phyloP scores from a whole-genome alignment of 179 eudicot species.

The Kewa caespitosa region DNA sequence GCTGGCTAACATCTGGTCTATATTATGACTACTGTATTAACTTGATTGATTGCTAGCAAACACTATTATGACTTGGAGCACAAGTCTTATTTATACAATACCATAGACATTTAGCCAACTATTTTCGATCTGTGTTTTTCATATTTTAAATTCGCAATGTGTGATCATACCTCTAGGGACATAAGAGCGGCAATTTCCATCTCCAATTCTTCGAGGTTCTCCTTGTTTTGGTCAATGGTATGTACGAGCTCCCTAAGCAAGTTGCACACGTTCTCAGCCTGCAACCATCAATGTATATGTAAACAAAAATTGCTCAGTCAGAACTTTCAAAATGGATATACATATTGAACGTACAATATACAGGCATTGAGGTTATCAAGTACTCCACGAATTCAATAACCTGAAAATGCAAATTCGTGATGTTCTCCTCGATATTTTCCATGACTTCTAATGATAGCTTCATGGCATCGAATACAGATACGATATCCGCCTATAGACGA shows the following conservation, averaged over 20 bases:
- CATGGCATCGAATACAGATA: conserved; percentile 49
- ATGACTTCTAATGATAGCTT: conserved; percentile 43
- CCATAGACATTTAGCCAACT: no score
- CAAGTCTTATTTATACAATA: no score
- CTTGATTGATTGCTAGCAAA: no score
- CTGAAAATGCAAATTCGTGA: conserved; percentile 44
- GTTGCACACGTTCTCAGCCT: conserved; percentile 51
- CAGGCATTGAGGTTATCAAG: no score
- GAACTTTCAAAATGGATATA: no score
- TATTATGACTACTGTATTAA: no score
- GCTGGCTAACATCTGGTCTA: no score
- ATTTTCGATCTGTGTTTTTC: not conserved
- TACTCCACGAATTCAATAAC: no score
- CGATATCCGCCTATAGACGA: conserved; percentile 40
- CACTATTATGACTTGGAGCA: no score
- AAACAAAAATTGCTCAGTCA: no score
- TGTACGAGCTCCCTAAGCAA: conserved; percentile 47
- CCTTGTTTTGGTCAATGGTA: conserved; percentile 41
- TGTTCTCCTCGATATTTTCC: conserved; percentile 43
- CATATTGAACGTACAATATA: no score
- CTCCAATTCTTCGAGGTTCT: conserved; percentile 41
- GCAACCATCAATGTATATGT: no score
- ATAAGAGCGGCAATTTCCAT: conserved; percentile 30
- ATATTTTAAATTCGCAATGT: not conserved
- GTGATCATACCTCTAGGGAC: conserved; percentile 48